A percentile compares a stretch with the other conserved stretches of the same genome.
Evolutionary conservation across 1,284 basidiomycete species (phyloP).

Genomic region (Trichosporon ovoides): DNA sequence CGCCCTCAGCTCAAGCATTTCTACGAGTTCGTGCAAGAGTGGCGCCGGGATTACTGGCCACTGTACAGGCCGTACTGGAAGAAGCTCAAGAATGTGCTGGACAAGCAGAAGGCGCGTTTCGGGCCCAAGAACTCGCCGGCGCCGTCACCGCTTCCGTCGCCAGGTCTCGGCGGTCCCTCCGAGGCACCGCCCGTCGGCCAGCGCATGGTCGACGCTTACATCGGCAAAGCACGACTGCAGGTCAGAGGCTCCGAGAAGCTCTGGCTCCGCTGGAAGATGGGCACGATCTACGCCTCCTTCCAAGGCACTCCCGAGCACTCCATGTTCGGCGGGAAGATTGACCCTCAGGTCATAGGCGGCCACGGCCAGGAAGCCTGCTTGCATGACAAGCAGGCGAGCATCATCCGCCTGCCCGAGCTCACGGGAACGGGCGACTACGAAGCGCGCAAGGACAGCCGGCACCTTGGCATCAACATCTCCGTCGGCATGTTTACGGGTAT

Average conservation of each 20-base stretch:
- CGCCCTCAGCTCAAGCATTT: slow-evolving; percentile 35
- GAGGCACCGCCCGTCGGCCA: background rate
- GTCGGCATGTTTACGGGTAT: slow-evolving; percentile 45
- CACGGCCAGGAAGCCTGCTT: slow-evolving; percentile 29
- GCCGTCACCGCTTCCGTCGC: no score
- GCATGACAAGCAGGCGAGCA: slow-evolving; percentile 29
- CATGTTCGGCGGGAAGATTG: slow-evolving; percentile 31
- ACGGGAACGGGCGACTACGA: slow-evolving; percentile 19
- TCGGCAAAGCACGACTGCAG: slow-evolving; percentile 26
- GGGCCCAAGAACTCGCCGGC: background rate
- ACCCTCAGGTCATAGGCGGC: slow-evolving; percentile 37
- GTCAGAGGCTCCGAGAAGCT: slow-evolving; percentile 36
- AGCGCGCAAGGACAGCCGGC: background rate
- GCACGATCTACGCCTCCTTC: slow-evolving; percentile 28
- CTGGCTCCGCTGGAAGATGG: slow-evolving; percentile 43
- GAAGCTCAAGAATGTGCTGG: slow-evolving; percentile 25
- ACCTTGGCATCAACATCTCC: slow-evolving; percentile 18
- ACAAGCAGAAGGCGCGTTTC: slow-evolving; percentile 13
- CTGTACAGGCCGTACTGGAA: slow-evolving; percentile 32
- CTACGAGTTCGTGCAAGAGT: slow-evolving; percentile 35
- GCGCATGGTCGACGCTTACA: slow-evolving; percentile 27
- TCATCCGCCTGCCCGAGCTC: slow-evolving; percentile 27
- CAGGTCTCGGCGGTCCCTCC: no score
- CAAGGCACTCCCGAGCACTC: slow-evolving; percentile 19
- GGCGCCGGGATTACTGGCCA: slow-evolving; percentile 34